Conservation (phyloP, 169 alveolate genomes). For the Plasmodium vinckei region DNA sequence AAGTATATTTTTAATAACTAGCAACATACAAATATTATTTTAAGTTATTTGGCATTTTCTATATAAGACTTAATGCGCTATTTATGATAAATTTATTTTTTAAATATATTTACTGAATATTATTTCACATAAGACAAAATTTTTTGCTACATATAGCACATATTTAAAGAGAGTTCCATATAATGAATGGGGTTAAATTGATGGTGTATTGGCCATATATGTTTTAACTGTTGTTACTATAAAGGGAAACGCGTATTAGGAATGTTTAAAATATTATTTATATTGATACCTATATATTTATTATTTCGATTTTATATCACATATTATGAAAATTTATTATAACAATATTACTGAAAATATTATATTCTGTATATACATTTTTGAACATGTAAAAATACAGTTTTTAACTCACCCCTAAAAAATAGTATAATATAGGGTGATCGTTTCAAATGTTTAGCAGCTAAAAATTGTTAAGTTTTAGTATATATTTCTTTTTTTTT, state of each 20-base stretch:
- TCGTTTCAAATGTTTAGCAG: no score
- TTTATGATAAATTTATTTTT: not conserved
- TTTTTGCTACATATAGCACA: not conserved
- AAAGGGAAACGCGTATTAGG: no score
- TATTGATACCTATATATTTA: no score
- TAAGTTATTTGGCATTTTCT: not conserved
- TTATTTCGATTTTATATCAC: no score
- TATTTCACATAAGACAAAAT: not conserved
- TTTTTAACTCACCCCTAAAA: no score
- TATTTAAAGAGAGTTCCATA: not conserved
- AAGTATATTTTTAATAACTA: no score
- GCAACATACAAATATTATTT: not conserved
- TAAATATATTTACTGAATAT: not conserved
- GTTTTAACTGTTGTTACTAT: not conserved
- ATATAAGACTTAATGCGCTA: not conserved
- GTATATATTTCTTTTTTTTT: constrained; percentile 8
- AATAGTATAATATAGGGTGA: no score
- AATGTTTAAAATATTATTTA: no score
- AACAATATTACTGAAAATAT: no score
- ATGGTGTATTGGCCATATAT: not conserved
- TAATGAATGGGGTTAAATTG: not conserved
- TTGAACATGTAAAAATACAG: no score
- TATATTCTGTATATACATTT: no score
- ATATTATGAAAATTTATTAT: no score
- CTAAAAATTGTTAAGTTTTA: not conserved